These are phyloP conservation scores for Trichoderma guizhouense DNA, from an alignment of 2,329 filamentous ascomycete species.

Conservation along the genomic window DNA sequence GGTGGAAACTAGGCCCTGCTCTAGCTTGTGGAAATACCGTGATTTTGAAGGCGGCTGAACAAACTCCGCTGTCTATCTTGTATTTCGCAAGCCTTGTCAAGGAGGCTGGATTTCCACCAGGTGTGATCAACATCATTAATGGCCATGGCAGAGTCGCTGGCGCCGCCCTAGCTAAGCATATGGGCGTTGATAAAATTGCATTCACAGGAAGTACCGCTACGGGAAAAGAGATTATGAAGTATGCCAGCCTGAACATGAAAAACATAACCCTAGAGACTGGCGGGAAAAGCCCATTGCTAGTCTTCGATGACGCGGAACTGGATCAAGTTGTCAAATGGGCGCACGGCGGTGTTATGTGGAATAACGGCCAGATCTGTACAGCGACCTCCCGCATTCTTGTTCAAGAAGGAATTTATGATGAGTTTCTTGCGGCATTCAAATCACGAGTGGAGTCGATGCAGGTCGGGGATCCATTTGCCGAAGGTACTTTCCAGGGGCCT, in stretches of 20 bases:
- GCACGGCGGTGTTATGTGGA: not conserved
- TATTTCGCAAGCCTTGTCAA: not conserved
- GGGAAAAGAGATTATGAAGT: slow-evolving; percentile 41
- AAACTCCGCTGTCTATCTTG: slow-evolving; percentile 43
- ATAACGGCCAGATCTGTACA: not conserved
- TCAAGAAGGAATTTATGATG: not conserved
- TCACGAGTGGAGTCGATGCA: not conserved
- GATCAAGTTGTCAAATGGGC: not conserved
- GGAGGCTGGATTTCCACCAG: not conserved
- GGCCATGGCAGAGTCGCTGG: not conserved
- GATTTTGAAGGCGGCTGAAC: slow-evolving; percentile 67
- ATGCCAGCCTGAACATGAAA: slow-evolving; percentile 59
- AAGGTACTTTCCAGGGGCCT: slow-evolving; percentile 39
- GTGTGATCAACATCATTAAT: not conserved
- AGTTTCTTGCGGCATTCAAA: not conserved
- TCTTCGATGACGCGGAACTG: not conserved
- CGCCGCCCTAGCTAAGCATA: not conserved
- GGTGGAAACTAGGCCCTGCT: slow-evolving; percentile 71
- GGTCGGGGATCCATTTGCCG: slow-evolving; percentile 22
- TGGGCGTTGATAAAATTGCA: not conserved
- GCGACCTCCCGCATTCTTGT: not conserved
- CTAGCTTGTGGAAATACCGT: slow-evolving; percentile 65
- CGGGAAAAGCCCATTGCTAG: slow-evolving; percentile 48
- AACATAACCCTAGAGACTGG: slow-evolving; percentile 73
- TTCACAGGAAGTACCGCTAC: slow-evolving; percentile 44